Evolutionary conservation across 345 rosid species (phyloP), one percentile per base, ranked within the genome.

Genomic region (Kernera saxatilis): DNA sequence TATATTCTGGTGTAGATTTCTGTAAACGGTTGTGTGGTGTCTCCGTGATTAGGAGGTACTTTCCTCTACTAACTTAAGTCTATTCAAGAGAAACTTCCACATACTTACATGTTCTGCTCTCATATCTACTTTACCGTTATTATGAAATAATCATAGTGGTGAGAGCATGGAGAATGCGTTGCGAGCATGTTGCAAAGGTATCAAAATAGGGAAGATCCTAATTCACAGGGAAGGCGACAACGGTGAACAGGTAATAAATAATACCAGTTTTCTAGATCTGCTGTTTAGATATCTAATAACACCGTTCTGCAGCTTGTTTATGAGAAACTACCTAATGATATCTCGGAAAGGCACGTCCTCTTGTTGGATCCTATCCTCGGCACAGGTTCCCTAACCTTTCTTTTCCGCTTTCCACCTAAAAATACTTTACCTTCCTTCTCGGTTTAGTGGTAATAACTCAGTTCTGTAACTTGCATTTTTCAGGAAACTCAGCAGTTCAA

Each of bases 81-180:
- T 18, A 74, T 25, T 15, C 26, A 66, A 66, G 59, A 5, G 12
- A 50, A 66, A 21, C 44, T 54, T 30, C 3, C 33, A 56, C 33
- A 43, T 15, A 44, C 36, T 14, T 22, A 1, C 55, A 17, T 54
- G 36, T 44, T 43, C 33, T 2, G 21, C 22, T 13, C 53, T 55
- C 43, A 30, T 68, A 43, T 21, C 9, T 53, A 14, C 30, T 43
- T 29, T 0, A 40, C 30, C 15, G 64, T 10, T 43, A 56, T 21
- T 45, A 15, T 30, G 55, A 43, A 11, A 54, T 22, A 19, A 45
- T 3, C 30, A 4, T 78, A 92, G 96, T 71, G 98, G 98, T 17
- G 98, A 92, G 86, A 92, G 98, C 65, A 92, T 92, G 98, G 94
- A 92, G 78, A 92, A 92, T 74, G 98, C 96, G 43, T 77, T 89